Evolutionary conservation across 768 basidiomycete genomes (phyloP).

Genomic region (Lepiota venenata): DNA sequence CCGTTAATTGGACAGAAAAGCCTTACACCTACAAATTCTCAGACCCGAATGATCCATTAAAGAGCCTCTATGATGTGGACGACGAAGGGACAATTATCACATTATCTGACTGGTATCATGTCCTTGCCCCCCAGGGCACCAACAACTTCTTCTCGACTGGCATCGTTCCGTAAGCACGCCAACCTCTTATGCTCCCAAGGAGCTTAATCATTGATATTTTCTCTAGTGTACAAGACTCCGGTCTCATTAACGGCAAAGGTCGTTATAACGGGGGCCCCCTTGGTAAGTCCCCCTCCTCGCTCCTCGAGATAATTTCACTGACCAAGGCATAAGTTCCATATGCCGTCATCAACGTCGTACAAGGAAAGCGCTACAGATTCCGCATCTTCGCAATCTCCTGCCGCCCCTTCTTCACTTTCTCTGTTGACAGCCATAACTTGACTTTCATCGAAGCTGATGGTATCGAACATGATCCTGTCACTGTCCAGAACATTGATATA

Average conservation of each 20-base stretch:
- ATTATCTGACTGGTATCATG: conserved; percentile 15
- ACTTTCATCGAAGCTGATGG: conserved; percentile 30
- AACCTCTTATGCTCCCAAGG: not conserved
- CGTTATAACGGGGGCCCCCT: conserved; percentile 19
- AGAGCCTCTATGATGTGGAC: conserved; percentile 13
- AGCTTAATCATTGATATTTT: not conserved
- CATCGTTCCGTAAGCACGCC: conserved; percentile 6
- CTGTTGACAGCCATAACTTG: conserved; percentile 29
- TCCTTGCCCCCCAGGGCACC: not conserved
- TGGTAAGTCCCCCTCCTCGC: conserved; percentile 2
- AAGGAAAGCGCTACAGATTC: conserved; percentile 48
- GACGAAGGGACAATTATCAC: conserved; percentile 14
- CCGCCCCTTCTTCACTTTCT: conserved; percentile 35
- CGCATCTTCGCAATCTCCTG: conserved; percentile 49
- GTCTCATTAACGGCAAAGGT: conserved; percentile 20
- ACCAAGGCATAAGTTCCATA: not conserved
- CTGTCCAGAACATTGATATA: conserved; percentile 35
- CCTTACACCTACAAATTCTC: not conserved
- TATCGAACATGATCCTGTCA: conserved; percentile 26
- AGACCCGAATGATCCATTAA: conserved; percentile 13
- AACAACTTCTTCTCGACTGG: conserved; percentile 6
- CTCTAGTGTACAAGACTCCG: conserved; percentile 9
- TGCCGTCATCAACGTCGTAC: conserved; percentile 37
- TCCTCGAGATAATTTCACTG: too few relatives aligned
- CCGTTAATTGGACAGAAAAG: not conserved